Evolutionary conservation across 305 asterid species (phyloP).

Genomic region (Ilex paraguariensis): DNA sequence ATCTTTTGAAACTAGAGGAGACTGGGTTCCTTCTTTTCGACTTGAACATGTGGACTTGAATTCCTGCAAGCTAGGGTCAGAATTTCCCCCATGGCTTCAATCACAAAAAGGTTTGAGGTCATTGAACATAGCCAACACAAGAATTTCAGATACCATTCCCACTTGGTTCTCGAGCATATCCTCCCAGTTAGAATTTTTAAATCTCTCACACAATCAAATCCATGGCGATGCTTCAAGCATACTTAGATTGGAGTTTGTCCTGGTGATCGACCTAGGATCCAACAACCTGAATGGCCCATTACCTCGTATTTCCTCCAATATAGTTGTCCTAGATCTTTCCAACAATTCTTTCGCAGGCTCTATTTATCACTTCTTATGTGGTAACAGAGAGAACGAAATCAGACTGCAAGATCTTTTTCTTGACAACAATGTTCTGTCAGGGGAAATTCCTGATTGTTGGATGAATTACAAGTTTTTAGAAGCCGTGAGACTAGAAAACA

Average conservation of each 20-base stretch:
- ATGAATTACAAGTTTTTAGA: background rate
- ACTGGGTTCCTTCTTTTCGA: background rate
- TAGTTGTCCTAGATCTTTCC: background rate
- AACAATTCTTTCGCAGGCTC: background rate
- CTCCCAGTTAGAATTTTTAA: background rate
- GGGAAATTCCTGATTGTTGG: conserved; percentile 1
- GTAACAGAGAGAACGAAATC: background rate
- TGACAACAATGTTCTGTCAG: background rate
- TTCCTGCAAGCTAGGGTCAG: background rate
- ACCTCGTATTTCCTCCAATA: background rate
- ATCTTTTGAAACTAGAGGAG: background rate
- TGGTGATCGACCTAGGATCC: background rate
- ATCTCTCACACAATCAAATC: conserved; percentile 1
- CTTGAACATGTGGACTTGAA: background rate
- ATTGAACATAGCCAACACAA: background rate
- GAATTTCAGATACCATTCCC: conserved; percentile 2
- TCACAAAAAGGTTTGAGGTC: background rate
- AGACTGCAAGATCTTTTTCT: background rate
- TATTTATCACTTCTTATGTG: background rate
- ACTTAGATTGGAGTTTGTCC: background rate
- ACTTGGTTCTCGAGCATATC: background rate
- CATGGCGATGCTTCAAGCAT: background rate
- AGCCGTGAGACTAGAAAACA: background rate
- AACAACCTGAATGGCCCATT: background rate
- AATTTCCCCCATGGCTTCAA: conserved; percentile 2